These are phyloP conservation scores for Aspergillus conjunctus DNA, from an alignment of 495 filamentous ascomycete genomes.

Conservation along the genomic window DNA sequence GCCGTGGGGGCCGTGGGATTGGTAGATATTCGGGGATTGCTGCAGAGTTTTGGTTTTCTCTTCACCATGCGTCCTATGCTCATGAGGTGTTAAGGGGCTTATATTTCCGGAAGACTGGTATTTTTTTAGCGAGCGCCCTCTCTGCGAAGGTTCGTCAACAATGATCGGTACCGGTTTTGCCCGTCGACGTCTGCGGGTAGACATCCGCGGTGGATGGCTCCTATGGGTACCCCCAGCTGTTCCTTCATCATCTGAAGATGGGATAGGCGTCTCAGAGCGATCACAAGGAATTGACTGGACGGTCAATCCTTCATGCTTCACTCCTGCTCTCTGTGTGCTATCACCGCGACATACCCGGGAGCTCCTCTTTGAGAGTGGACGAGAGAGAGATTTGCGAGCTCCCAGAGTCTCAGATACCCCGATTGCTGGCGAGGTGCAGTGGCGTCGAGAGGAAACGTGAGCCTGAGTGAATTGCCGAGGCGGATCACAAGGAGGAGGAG, in stretches of 20 bases:
- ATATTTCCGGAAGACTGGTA: conserved; percentile 3
- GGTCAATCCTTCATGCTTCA: conserved; percentile 29
- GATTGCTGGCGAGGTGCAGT: conserved; percentile 23
- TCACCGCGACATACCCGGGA: conserved; percentile 31
- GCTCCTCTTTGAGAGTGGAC: conserved; percentile 19
- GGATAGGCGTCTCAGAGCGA: conserved; percentile 39
- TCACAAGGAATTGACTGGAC: conserved; percentile 23
- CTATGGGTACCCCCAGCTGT: conserved; percentile 22
- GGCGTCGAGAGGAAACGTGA: conserved; percentile 20
- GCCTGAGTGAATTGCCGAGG: conserved; percentile 20
- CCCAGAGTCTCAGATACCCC: conserved; percentile 5
- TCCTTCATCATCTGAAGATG: conserved; percentile 50
- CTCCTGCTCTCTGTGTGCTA: conserved; percentile 32
- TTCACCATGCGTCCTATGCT: conserved; percentile 22
- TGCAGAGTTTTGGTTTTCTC: conserved; percentile 31
- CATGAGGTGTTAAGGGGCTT: conserved; percentile 33
- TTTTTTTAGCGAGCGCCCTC: conserved; percentile 16
- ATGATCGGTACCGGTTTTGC: conserved; percentile 15
- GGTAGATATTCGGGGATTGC: conserved; percentile 27
- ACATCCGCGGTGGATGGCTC: conserved; percentile 15
- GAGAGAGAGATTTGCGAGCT: conserved; percentile 15
- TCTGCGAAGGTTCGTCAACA: conserved; percentile 15
- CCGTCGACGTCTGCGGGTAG: conserved; percentile 19
- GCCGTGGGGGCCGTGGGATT: conserved; percentile 31
- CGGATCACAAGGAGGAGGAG: conserved; percentile 32